phyloP scores from a whole-genome alignment of 768 basidiomycete genomes.

The Russula earlei region DNA sequence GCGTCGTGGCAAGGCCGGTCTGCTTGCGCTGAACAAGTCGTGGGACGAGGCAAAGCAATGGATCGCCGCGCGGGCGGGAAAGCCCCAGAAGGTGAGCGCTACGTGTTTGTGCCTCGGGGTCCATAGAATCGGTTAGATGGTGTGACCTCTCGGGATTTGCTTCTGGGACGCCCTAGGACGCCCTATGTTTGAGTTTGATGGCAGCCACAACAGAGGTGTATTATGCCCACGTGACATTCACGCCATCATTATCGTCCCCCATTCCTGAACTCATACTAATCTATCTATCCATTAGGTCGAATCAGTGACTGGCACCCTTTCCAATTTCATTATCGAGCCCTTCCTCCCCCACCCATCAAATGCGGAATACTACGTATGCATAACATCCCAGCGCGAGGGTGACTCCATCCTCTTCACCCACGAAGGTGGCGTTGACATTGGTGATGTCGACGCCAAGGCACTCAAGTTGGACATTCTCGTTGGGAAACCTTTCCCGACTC shows the following conservation, averaged over 20 bases:
- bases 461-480: conserved; percentile 82
- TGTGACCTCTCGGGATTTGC: not conserved
- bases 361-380: conserved; percentile 97
- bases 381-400: conserved; percentile 89
- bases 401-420: conserved; percentile 98
- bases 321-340: conserved; percentile 98
- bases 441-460: conserved; percentile 97
- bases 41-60: conserved; percentile 84
- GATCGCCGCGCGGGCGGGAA: conserved; percentile 84
- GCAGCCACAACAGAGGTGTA: not conserved
- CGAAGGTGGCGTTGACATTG: conserved; percentile 97
- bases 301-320: conserved; percentile 86
- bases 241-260: too few relatives aligned
- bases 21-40: conserved; percentile 87
- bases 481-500: conserved; percentile 67
- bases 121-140: not conserved
- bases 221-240: conserved; percentile 18
- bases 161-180: not conserved
- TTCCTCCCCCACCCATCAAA: conserved; percentile 92
- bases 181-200: not conserved
- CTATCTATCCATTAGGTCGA: conserved; percentile 71
- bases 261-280: too few relatives aligned
- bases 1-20: conserved; percentile 95
- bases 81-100: conserved; percentile 70
- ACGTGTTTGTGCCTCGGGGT: not conserved